phyloP scores from a whole-genome alignment of 1,284 basidiomycete genomes.

The Cutaneotrichosporon spelunceum region DNA sequence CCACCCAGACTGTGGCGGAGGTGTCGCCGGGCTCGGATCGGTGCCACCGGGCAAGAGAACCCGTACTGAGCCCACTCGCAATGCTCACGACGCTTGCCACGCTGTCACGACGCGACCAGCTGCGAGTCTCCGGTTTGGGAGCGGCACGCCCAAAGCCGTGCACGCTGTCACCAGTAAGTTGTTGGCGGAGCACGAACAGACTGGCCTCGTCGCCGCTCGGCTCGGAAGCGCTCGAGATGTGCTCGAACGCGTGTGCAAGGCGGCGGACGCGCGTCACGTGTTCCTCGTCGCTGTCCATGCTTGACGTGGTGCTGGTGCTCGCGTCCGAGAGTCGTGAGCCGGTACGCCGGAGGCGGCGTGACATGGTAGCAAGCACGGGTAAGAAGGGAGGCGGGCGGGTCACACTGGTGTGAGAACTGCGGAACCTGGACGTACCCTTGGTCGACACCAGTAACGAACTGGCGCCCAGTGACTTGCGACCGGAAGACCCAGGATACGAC shows the following conservation, averaged over 20 bases:
- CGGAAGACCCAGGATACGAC: slow-evolving; percentile 45
- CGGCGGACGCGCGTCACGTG: slow-evolving; percentile 36
- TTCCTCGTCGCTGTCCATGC: slow-evolving; percentile 16
- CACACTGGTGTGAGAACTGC: slow-evolving; percentile 12
- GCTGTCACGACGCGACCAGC: slow-evolving; percentile 18
- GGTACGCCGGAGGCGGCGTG: slow-evolving; percentile 37
- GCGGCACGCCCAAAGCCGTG: slow-evolving; percentile 22
- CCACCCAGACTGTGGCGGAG: neutral
- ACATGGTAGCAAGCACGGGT: slow-evolving; percentile 37
- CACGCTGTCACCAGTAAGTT: slow-evolving; percentile 41
- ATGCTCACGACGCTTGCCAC: slow-evolving; percentile 7
- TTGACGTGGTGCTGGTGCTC: slow-evolving; percentile 35
- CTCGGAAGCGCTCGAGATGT: slow-evolving; percentile 32
- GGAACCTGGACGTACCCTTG: neutral
- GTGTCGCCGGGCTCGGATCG: slow-evolving; percentile 6
- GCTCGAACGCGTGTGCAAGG: slow-evolving; percentile 41
- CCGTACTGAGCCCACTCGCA: slow-evolving; percentile 12
- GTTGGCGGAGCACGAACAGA: slow-evolving; percentile 22
- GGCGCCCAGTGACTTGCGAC: slow-evolving; percentile 36
- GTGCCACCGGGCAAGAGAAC: slow-evolving; percentile 16
- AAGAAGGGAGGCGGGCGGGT: slow-evolving; percentile 44
- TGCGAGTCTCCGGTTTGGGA: slow-evolving; percentile 12
- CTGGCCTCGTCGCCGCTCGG: slow-evolving; percentile 27
- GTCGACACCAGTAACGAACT: slow-evolving; percentile 32
- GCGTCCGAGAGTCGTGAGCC: slow-evolving; percentile 24